phyloP scores from a whole-genome alignment of 1,139 yeast species.

The Wickerhamiella pararugosa region DNA sequence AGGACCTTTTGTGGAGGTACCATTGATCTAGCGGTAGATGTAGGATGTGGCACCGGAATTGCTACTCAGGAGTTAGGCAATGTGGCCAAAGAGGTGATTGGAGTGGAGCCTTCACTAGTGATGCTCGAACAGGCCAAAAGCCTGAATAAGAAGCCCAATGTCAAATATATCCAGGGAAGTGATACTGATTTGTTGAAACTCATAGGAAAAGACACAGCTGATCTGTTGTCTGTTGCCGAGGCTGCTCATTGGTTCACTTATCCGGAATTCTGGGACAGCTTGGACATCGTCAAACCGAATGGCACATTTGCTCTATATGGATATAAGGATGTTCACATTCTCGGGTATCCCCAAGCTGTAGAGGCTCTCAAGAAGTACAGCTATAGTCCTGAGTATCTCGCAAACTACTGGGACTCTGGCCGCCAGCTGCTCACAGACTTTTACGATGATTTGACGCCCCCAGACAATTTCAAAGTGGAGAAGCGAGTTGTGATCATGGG shows the following conservation, averaged over 20 bases:
- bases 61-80: slow-evolving; percentile 40
- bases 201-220: slow-evolving; percentile 27
- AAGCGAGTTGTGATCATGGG: slow-evolving; percentile 17
- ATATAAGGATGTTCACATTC: slow-evolving; percentile 35
- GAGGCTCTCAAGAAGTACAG: slow-evolving; percentile 8
- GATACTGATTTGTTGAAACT: slow-evolving; percentile 22
- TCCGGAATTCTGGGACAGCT: slow-evolving; percentile 33
- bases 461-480: background rate
- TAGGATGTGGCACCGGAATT: slow-evolving; percentile 77
- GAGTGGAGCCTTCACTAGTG: slow-evolving; percentile 47
- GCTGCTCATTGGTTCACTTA: slow-evolving; percentile 66
- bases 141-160: slow-evolving; percentile 7
- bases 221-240: slow-evolving; percentile 54
- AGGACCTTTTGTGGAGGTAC: slow-evolving; percentile 19
- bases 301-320: slow-evolving; percentile 67
- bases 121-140: slow-evolving; percentile 42
- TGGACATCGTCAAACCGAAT: slow-evolving; percentile 34
- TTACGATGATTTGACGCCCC: background rate
- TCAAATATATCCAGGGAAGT: slow-evolving; percentile 24
- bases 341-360: background rate
- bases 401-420: slow-evolving; percentile 5
- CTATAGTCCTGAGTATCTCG: slow-evolving; percentile 1
- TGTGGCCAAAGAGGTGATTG: slow-evolving; percentile 23
- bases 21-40: slow-evolving; percentile 34
- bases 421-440: background rate